Evolutionary conservation across 1,284 basidiomycete genomes (phyloP).

Genomic region (Cerioporus squamosus): DNA sequence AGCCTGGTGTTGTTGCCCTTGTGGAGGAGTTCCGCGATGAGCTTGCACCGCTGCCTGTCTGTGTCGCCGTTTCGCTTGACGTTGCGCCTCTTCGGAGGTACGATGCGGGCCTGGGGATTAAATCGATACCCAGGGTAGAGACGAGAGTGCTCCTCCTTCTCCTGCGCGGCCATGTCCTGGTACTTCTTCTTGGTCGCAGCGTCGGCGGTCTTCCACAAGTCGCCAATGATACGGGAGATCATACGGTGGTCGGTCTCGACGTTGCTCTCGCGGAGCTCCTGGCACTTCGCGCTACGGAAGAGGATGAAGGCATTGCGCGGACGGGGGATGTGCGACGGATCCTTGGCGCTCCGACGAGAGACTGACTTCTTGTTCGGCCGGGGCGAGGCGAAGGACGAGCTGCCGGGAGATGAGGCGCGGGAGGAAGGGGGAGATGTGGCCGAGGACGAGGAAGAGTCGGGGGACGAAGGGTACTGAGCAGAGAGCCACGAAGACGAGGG

Average conservation of each 20-base stretch:
- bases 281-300: constrained; percentile 71
- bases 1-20: constrained; percentile 14
- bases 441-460: background rate
- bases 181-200: constrained; percentile 42
- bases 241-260: constrained; percentile 60
- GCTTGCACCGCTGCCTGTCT: constrained; percentile 22
- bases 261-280: constrained; percentile 44
- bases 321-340: constrained; percentile 68
- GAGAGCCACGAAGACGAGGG: background rate
- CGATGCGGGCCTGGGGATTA: constrained; percentile 31
- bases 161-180: constrained; percentile 46
- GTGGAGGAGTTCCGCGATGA: constrained; percentile 21
- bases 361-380: constrained; percentile 3
- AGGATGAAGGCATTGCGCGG: constrained; percentile 89
- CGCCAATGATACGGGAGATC: constrained; percentile 59
- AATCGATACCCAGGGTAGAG: constrained; percentile 57
- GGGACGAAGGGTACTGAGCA: background rate
- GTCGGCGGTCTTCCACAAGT: constrained; percentile 56
- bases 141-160: constrained; percentile 50
- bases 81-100: constrained; percentile 27
- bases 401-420: background rate
- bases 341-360: constrained; percentile 16
- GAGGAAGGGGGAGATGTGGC: constrained; percentile 10
- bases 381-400: background rate
- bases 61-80: constrained; percentile 29